Conservation (phyloP, 2,329 filamentous ascomycete species). For the Penicillium digitatum region DNA sequence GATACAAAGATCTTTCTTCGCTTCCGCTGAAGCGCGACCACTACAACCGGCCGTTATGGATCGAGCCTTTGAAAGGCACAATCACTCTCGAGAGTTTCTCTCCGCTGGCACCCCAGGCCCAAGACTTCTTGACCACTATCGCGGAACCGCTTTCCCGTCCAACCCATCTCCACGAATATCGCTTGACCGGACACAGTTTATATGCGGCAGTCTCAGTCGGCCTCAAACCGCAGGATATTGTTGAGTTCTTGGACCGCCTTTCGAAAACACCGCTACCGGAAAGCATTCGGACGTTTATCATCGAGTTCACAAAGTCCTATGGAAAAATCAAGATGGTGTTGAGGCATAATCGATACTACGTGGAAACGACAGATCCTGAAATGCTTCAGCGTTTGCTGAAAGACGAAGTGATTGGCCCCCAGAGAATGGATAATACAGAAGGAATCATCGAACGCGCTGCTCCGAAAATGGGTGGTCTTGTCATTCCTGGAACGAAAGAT, state of each 20-base stretch:
- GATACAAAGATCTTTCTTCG: constrained; percentile 73
- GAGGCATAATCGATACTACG: constrained; percentile 89
- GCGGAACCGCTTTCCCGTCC: constrained; percentile 89
- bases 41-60: constrained; percentile 85
- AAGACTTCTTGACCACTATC: constrained; percentile 93
- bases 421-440: constrained; percentile 69
- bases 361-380: constrained; percentile 83
- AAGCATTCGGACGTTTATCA: constrained; percentile 73
- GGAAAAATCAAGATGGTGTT: constrained; percentile 94
- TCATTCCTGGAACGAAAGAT: constrained; percentile 92
- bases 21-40: constrained; percentile 83
- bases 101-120: constrained; percentile 76
- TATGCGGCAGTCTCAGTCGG: constrained; percentile 95
- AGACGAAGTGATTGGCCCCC: constrained; percentile 74
- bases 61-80: constrained; percentile 78
- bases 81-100: constrained; percentile 95
- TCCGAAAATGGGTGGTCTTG: constrained; percentile 78
- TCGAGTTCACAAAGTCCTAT: constrained; percentile 81
- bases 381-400: constrained; percentile 83
- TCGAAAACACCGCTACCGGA: constrained; percentile 83
- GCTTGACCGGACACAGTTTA: constrained; percentile 83
- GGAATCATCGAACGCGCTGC: constrained; percentile 75
- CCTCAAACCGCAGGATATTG: constrained; percentile 83
- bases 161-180: constrained; percentile 88
- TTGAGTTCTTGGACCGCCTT: constrained; percentile 79